Percentiles rank a stretch among this genome's conserved stretches.
These are phyloP conservation scores for Colletotrichum phormii DNA, from an alignment of 2,329 filamentous ascomycete genomes.

Conservation along the genomic window DNA sequence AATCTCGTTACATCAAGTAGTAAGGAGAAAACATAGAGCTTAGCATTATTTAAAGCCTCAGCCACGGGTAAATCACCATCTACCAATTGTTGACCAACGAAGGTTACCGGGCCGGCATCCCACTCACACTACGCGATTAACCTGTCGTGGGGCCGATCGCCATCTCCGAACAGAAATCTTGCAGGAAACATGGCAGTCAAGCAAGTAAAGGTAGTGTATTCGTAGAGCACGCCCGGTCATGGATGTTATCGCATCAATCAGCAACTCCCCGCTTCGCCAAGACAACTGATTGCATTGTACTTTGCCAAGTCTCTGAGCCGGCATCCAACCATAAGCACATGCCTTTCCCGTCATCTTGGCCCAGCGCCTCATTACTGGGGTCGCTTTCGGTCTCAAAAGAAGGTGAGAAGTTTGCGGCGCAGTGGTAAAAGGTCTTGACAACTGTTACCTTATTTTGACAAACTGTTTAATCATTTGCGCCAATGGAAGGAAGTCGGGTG, in stretches of 20 bases:
- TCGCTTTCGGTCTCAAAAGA: neutral
- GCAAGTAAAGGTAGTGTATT: neutral
- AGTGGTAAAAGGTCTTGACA: neutral
- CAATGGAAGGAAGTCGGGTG: neutral
- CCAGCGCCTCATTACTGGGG: neutral
- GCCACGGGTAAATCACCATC: neutral
- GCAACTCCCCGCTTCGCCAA: constrained; percentile 25
- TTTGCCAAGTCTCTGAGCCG: constrained; percentile 13
- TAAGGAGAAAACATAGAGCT: neutral
- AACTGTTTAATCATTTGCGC: neutral
- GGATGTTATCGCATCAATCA: neutral
- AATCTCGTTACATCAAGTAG: neutral
- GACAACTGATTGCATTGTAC: neutral
- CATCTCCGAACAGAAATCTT: neutral
- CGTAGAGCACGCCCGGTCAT: neutral
- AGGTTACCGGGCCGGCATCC: neutral
- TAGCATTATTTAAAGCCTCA: rapidly evolving
- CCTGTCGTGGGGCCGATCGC: neutral
- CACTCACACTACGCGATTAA: neutral
- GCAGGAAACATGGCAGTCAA: neutral
- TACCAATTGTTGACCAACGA: neutral
- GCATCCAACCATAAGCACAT: constrained; percentile 4
- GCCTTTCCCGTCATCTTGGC: constrained; percentile 24
- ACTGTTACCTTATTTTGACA: neutral
- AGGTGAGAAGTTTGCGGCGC: neutral